Conservation (phyloP, 768 basidiomycete species). For the Serendipita sp. region DNA sequence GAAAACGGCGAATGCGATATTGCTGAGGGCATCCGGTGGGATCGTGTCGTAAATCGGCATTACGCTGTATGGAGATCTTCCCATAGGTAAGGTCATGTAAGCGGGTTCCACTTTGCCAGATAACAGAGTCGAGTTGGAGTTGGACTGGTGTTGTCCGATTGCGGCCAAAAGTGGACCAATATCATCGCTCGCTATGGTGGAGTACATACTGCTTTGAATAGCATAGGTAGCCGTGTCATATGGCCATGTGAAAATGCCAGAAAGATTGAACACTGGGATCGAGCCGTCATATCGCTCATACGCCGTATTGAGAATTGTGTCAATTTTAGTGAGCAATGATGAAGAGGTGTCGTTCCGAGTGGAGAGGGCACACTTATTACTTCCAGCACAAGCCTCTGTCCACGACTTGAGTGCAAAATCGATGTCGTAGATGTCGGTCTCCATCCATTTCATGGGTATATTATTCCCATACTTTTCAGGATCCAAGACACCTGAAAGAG, state of each 20-base stretch:
- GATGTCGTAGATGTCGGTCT: neutral
- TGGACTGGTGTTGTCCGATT: neutral
- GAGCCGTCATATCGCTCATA: neutral
- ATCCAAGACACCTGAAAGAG: neutral
- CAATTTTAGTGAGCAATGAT: neutral
- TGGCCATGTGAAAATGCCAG: neutral
- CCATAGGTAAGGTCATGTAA: neutral
- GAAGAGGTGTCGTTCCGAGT: neutral
- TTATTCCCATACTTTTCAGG: neutral
- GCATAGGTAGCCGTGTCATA: neutral
- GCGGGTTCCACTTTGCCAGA: neutral
- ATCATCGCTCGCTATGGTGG: too few species aligned
- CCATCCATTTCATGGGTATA: neutral
- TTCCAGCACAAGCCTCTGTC: neutral
- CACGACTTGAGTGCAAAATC: neutral
- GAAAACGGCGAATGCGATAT: neutral
- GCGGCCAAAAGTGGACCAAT: neutral
- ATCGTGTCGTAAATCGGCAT: neutral
- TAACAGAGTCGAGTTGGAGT: neutral
- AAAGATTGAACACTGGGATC: neutral
- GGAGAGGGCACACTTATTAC: neutral
- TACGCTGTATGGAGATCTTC: neutral
- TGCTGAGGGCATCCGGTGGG: neutral
- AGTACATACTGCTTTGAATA: neutral
- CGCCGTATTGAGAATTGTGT: neutral